Evolutionary conservation across 371 early-diverging fungal genomes (phyloP), one percentile per base, ranked within the genome.

Genomic region (Batkoa obscura): DNA sequence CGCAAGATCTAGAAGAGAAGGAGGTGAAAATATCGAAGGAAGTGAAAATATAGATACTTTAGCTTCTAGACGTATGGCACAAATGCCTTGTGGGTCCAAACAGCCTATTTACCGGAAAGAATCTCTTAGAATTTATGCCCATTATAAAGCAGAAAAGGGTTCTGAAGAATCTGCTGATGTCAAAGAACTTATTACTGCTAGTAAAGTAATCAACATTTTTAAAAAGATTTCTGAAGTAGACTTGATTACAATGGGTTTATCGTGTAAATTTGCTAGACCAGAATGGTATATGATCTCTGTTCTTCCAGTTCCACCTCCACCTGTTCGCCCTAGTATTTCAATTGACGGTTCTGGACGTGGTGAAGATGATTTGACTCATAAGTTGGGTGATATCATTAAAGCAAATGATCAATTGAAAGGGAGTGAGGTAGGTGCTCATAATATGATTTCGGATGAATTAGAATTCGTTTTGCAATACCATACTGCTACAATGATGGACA

Each of bases 321-420:
- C 93, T 38, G 99, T 99, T 13, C 86, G 99, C 41, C 99, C 99
- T n/a, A 90, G 94, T 61, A 92, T 99, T 68, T 79, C 82, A 59
- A 85, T 95, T 84, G 96, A 96, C 50, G 98, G 96, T 50, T 79
- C 83, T 1, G 80, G 90, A 57, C 73, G 88, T 48, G 80, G 84
- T 61, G 97, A 99, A 74, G 99, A 99, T 68, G 99, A 99, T 80
- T 80, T 99, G 64, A 99, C 99, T 3, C 88, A 93, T 68, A 91
- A 86, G 63, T 73, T 98, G 38, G 85, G 85, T 60, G 97, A 97
- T 69, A 92, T 99, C 47, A 70, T 99, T 51, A 98, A 98, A 72
- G 87, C 99, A 17, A 99, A 98, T 68, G 84, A 80, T 15, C 81
- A 83, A 63, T 77, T 99, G 32, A 79, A 79, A 55, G 79, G 83